phyloP scores from a whole-genome alignment of 2,329 filamentous ascomycete species.

The Aaosphaeria pasadenensis region DNA sequence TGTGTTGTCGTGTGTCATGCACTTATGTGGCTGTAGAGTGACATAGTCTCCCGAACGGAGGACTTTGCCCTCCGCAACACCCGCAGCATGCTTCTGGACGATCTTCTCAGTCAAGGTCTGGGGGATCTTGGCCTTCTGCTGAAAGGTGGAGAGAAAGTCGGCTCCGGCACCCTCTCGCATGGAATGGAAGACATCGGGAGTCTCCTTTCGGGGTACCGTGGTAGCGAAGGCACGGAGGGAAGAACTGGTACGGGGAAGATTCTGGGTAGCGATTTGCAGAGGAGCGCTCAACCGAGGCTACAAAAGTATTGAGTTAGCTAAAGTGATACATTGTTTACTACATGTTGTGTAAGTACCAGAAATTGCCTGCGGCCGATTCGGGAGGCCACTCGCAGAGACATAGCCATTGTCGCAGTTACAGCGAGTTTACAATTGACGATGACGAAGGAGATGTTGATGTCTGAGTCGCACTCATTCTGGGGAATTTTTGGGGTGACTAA shows the following conservation, averaged over 20 bases:
- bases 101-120: conserved; percentile 94
- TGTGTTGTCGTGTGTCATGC: conserved; percentile 86
- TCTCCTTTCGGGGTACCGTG: conserved; percentile 16
- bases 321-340: neutral
- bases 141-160: conserved; percentile 72
- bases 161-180: conserved; percentile 60
- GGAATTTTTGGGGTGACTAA: conserved; percentile 19
- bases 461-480: conserved; percentile 17
- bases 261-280: conserved; percentile 12
- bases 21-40: conserved; percentile 65
- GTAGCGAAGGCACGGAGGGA: conserved; percentile 26
- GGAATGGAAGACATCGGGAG: conserved; percentile 54
- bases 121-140: conserved; percentile 44
- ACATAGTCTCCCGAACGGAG: conserved; percentile 84
- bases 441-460: conserved; percentile 15
- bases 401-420: conserved; percentile 26
- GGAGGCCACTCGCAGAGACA: conserved; percentile 34
- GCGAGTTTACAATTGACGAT: conserved; percentile 1
- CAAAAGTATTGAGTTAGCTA: neutral
- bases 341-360: conserved; percentile 18
- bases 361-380: conserved; percentile 27
- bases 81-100: conserved; percentile 77
- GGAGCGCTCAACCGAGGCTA: neutral
- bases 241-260: conserved; percentile 15
- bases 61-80: conserved; percentile 69